phyloP scores from a whole-genome alignment of 306 rosid genomes.

The Argentina anserina region DNA sequence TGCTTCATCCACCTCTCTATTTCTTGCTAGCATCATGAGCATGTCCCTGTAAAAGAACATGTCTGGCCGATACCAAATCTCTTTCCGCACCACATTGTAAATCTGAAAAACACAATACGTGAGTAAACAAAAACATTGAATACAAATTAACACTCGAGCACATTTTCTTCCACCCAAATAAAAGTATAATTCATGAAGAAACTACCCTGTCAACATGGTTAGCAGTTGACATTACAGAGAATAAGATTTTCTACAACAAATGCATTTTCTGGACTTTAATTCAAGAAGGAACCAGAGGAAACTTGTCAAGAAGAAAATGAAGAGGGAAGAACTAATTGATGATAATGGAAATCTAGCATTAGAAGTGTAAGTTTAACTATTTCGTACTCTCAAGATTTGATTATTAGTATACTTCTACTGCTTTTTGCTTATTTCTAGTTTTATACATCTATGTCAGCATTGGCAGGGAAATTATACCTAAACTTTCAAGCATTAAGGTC shows the following conservation, averaged over 20 bases:
- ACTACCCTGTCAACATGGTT: not conserved
- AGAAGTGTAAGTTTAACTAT: not conserved
- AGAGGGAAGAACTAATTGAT: not conserved
- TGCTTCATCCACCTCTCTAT: constrained; percentile 61
- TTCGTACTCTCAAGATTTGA: not conserved
- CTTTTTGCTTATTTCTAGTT: not conserved
- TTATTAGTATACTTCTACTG: not conserved
- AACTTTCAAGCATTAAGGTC: not conserved
- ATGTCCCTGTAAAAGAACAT: constrained; percentile 90
- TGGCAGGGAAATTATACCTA: not conserved
- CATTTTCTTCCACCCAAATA: not conserved
- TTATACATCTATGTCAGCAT: not conserved
- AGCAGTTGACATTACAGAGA: not conserved
- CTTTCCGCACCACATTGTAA: constrained; percentile 78
- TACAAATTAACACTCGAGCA: not conserved
- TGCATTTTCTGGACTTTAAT: not conserved
- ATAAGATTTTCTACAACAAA: not conserved
- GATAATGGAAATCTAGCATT: not conserved
- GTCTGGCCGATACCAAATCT: constrained; percentile 96
- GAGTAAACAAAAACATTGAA: not conserved
- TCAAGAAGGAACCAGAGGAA: not conserved
- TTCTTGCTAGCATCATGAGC: constrained; percentile 91
- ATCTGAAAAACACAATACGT: constrained; percentile 37
- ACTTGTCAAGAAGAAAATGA: not conserved
- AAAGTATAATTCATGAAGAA: not conserved